Percentiles rank a stretch among this genome's conserved stretches.
These are phyloP conservation scores for Leishmania martiniquensis DNA, from an alignment of 208 protist species.

Conservation along the genomic window DNA sequence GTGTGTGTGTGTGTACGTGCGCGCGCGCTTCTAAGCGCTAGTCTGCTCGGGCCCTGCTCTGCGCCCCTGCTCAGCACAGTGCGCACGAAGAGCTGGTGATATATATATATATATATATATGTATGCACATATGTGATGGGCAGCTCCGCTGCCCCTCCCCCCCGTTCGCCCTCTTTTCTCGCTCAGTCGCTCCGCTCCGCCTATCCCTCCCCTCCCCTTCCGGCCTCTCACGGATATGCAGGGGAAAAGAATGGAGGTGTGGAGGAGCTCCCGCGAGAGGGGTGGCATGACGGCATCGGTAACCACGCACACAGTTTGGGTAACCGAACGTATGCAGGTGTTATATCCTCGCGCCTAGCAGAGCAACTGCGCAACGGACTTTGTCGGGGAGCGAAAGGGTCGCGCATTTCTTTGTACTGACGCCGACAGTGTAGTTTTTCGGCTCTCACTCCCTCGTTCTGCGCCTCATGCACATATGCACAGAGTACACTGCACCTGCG, in stretches of 20 bases:
- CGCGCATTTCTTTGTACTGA: background rate
- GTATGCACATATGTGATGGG: background rate
- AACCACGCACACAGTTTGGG: background rate
- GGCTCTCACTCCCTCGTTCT: background rate
- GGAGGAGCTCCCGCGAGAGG: background rate
- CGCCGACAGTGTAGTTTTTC: background rate
- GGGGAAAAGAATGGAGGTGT: background rate
- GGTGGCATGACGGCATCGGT: background rate
- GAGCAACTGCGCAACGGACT: background rate
- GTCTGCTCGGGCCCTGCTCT: background rate
- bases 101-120: background rate
- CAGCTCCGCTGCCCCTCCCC: background rate
- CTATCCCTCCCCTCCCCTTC: background rate
- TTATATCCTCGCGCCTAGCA: background rate
- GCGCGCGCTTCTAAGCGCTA: no score
- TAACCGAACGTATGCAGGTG: background rate
- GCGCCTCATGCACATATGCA: no score
- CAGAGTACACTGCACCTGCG: no score
- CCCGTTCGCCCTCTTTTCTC: background rate
- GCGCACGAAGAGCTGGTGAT: background rate
- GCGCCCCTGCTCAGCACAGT: background rate
- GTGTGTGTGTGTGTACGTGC: background rate
- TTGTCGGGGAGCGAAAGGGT: background rate
- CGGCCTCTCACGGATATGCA: background rate
- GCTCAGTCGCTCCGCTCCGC: background rate